Base-by-base conservation (phyloP, 371 early-diverging fungal genomes). In the Gilbertella persicaria region DNA sequence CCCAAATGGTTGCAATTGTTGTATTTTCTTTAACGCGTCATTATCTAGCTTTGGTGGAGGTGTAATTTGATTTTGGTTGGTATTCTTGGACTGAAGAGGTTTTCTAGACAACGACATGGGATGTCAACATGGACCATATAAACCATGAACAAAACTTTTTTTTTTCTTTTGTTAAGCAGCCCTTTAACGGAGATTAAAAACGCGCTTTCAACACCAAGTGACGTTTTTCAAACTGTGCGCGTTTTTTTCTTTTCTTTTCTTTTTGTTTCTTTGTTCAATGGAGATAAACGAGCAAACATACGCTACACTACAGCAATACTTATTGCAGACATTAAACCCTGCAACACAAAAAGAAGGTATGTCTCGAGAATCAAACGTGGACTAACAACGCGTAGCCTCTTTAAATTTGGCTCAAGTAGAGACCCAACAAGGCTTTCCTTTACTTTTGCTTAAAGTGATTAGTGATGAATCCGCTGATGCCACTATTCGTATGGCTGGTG, bases 301-400 rank as follows among this genome's bases (percentile, higher is more conserved):
- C 50, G 66, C 67, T 56, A 81, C 80, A 4, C 65, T 92, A 49
- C 82, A 92, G 12, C 73, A 79, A 50, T 86, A 81, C 49, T 79
- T 93, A 25, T 77, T 79, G 50, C 91, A 92, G 62, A 91, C 94
- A 2, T 73, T 92, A 39, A 82, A 90, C 24, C 88, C 89, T 29
- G 60, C 79, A 10, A 83, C 88, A 12, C 87, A 89, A 47, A 88
- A 91, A 58, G 78, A 83, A 73, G 94, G 94, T 91, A 51, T 20
- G 42, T 19, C 28, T n/a, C 21, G 14, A 35, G 10, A 24, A 26
- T 9, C 5, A 13, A 20, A 28, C 16, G 9, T 29, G 2, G 17
- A 6, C 25, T 26, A 29, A 3, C 3, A 25, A 21, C 26, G 8
- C 33, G 39, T 67, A 90, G 93, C 93, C 53, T 87, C 84, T 49